phyloP scores from a whole-genome alignment of 495 filamentous ascomycete species.

The Chlorociboria aeruginascens region DNA sequence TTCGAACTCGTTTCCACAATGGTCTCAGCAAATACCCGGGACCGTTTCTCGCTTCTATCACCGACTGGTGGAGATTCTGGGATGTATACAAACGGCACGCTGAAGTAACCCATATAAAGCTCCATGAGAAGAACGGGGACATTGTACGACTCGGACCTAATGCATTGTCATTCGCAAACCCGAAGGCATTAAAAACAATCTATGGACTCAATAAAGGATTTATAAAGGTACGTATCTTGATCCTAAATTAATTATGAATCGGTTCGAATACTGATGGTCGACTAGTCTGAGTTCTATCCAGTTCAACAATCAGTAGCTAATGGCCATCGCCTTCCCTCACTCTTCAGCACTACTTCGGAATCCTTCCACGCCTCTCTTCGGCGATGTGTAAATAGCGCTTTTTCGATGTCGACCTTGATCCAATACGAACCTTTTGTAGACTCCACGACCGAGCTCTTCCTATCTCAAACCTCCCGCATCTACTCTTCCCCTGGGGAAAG shows the following conservation, averaged over 20 bases:
- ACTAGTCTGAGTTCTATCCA: constrained; percentile 57
- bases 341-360: constrained; percentile 72
- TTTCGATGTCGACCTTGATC: constrained; percentile 59
- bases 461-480: constrained; percentile 47
- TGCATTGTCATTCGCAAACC: constrained; percentile 39
- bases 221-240: constrained; percentile 41
- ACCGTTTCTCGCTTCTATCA: constrained; percentile 53
- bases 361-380: constrained; percentile 61
- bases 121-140: constrained; percentile 54
- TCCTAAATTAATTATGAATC: constrained; percentile 6
- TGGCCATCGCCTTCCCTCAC: constrained; percentile 51
- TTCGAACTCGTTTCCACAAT: constrained; percentile 45
- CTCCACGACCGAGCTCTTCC: constrained; percentile 49
- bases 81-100: constrained; percentile 50
- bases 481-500: constrained; percentile 37
- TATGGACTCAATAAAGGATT: constrained; percentile 81
- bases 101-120: constrained; percentile 49
- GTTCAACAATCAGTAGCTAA: constrained; percentile 55
- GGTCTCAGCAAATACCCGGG: constrained; percentile 55
- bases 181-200: constrained; percentile 52
- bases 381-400: constrained; percentile 57
- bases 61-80: constrained; percentile 57
- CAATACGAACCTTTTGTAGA: constrained; percentile 67
- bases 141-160: constrained; percentile 46
- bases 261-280: not conserved